Conservation (phyloP, 177 flowering plant genomes). For the Vitis hybrid region DNA sequence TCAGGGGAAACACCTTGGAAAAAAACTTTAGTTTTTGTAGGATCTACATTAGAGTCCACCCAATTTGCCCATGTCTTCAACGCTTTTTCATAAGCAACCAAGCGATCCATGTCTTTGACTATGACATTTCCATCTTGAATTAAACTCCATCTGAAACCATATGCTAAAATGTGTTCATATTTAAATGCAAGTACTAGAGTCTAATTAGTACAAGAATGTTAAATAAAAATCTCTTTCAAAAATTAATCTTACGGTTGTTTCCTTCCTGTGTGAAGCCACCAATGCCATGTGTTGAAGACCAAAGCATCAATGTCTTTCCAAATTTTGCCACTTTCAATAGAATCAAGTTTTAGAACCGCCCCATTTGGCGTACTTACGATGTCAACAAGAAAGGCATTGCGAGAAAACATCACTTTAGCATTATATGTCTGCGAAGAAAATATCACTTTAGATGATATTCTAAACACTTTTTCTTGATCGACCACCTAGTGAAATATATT, state of each 20-base stretch:
- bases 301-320: constrained; percentile 45
- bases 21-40: constrained; percentile 33
- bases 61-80: constrained; percentile 54
- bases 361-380: constrained; percentile 25
- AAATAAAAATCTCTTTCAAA: background rate
- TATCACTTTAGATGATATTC: too few species aligned
- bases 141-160: constrained; percentile 42
- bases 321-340: constrained; percentile 27
- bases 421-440: constrained; percentile 32
- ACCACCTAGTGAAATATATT: too few species aligned
- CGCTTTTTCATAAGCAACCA: constrained; percentile 39
- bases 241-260: constrained; percentile 33
- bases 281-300: constrained; percentile 62
- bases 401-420: constrained; percentile 20
- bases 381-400: constrained; percentile 48
- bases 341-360: constrained; percentile 37
- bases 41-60: constrained; percentile 36
- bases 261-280: constrained; percentile 52
- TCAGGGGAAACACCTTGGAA: constrained; percentile 59
- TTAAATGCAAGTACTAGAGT: background rate
- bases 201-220: background rate
- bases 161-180: background rate
- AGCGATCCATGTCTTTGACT: constrained; percentile 43
- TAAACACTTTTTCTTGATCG: too few species aligned
- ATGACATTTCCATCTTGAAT: constrained; percentile 25